phyloP scores from a whole-genome alignment of 768 basidiomycete species.

The Tricholoma hemisulphureum region DNA sequence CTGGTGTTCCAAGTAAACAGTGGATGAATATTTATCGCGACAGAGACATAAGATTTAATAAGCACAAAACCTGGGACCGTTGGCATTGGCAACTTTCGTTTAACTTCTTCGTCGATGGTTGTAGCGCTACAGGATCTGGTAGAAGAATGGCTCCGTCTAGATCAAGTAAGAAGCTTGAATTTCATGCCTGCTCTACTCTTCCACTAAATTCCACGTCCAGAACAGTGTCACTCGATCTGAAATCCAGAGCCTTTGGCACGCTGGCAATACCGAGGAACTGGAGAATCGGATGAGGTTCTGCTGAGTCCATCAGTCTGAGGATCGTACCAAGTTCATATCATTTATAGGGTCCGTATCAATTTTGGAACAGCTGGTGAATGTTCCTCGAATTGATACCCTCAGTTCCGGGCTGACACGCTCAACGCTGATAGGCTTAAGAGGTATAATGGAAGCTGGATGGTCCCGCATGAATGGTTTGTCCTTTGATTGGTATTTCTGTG shows the following conservation, averaged over 20 bases:
- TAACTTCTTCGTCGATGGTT: conserved; percentile 3
- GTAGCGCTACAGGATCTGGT: conserved; percentile 39
- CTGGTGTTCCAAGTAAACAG: background rate
- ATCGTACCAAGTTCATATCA: background rate
- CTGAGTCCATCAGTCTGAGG: background rate
- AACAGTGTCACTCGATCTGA: conserved; percentile 50
- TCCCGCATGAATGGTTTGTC: conserved; percentile 77
- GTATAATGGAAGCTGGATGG: conserved; percentile 86
- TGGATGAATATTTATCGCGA: background rate
- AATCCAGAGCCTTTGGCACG: conserved; percentile 45
- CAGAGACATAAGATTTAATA: background rate
- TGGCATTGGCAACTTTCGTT: too few relatives aligned
- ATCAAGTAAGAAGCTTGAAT: conserved; percentile 27
- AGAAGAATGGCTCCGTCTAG: conserved; percentile 38
- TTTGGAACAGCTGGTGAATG: conserved; percentile 84
- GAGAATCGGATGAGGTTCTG: conserved; percentile 57
- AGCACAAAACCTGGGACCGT: too few relatives aligned
- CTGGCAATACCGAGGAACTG: conserved; percentile 45
- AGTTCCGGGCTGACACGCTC: background rate
- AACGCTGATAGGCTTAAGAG: conserved; percentile 58
- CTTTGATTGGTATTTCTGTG: background rate
- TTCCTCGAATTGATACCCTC: background rate
- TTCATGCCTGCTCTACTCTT: background rate
- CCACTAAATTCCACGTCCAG: conserved; percentile 27
- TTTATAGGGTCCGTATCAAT: conserved; percentile 62